Percentiles rank a stretch among this genome's conserved stretches.
These are phyloP conservation scores for Colletotrichum filicis DNA, from an alignment of 2,329 filamentous ascomycete genomes.

Conservation along the genomic window DNA sequence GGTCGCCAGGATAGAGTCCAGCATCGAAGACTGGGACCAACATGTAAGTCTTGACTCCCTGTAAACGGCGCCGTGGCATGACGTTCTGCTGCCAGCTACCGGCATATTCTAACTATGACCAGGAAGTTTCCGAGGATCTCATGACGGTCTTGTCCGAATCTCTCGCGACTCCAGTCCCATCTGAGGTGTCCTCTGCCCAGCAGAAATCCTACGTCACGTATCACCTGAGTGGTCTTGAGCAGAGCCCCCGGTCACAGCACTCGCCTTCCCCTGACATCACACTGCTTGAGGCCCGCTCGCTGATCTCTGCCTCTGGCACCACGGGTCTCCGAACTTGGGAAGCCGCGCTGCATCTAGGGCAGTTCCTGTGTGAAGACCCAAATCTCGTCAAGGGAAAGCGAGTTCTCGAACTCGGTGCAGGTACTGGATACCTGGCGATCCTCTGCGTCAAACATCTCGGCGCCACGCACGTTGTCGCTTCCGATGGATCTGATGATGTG, in stretches of 20 bases:
- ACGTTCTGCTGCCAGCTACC: neutral
- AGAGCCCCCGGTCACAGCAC: neutral
- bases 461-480: constrained; percentile 70
- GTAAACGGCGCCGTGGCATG: constrained; percentile 6
- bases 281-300: constrained; percentile 74
- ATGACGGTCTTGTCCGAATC: constrained; percentile 75
- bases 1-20: constrained; percentile 74
- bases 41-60: constrained; percentile 72
- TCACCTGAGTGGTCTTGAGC: constrained; percentile 52
- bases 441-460: constrained; percentile 76
- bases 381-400: constrained; percentile 62
- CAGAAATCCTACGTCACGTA: constrained; percentile 83
- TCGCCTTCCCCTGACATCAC: constrained; percentile 56
- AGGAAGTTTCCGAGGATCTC: constrained; percentile 88
- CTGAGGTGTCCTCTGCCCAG: constrained; percentile 74
- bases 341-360: constrained; percentile 78
- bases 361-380: constrained; percentile 68
- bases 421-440: constrained; percentile 81
- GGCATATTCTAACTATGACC: constrained; percentile 32
- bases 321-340: constrained; percentile 87
- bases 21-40: constrained; percentile 84
- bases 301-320: constrained; percentile 77
- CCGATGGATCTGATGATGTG: constrained; percentile 80
- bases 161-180: constrained; percentile 71
- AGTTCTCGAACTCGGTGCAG: constrained; percentile 79